Conservation (phyloP, 2,329 filamentous ascomycete species). For the Phoma sp. region DNA sequence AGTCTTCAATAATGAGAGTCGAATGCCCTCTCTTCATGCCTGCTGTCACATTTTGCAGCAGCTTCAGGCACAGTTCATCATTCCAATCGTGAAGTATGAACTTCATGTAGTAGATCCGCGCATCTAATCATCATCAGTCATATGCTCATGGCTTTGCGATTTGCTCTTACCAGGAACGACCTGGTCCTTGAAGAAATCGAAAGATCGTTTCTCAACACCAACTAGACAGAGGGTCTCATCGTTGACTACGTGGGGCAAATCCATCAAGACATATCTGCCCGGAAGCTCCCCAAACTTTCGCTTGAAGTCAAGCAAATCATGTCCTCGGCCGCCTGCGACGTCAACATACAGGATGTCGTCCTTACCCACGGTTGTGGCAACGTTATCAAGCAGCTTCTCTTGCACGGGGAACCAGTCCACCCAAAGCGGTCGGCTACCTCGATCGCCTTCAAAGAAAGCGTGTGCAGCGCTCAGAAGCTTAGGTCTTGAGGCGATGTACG, state of each 20-base stretch:
- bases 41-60: constrained; percentile 19
- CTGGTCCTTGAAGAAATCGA: constrained; percentile 33
- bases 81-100: constrained; percentile 22
- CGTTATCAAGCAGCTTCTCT: constrained; percentile 7
- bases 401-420: constrained; percentile 9
- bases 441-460: constrained; percentile 15
- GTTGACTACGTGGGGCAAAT: neutral
- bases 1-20: constrained; percentile 17
- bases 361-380: neutral
- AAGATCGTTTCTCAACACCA: constrained; percentile 2
- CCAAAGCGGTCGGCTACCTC: constrained; percentile 4
- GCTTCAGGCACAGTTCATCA: constrained; percentile 10
- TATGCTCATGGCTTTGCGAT: too few species aligned
- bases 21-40: constrained; percentile 20
- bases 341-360: constrained; percentile 18
- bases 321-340: constrained; percentile 19
- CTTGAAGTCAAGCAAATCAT: constrained; percentile 14
- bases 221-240: constrained; percentile 4
- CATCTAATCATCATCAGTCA: neutral
- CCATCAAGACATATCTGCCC: constrained; percentile 2
- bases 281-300: neutral
- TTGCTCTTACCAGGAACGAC: constrained; percentile 3
- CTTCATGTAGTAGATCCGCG: constrained; percentile 21
- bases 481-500: neutral
- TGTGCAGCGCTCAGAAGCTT: constrained; percentile 3